Conservation (phyloP, 1,284 basidiomycete species). For the Cutaneotrichosporon dermatis region DNA sequence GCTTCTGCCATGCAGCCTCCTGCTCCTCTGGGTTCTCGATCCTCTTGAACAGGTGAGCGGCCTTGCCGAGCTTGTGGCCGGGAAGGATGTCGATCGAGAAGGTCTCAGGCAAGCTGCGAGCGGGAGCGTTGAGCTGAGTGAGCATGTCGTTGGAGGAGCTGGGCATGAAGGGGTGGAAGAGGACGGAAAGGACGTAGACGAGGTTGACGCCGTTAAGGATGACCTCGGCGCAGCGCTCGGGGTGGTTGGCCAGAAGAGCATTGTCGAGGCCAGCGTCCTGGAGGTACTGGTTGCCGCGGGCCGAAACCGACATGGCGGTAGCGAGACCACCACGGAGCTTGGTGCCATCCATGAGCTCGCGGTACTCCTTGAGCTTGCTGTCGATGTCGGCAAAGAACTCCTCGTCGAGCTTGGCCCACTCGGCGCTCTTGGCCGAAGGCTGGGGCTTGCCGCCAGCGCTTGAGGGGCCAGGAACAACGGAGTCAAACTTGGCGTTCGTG, state of each 20-base stretch:
- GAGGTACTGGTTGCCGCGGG: conserved; percentile 89
- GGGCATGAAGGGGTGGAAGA: conserved; percentile 97
- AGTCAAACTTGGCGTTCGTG: conserved; percentile 77
- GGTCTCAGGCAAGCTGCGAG: conserved; percentile 65
- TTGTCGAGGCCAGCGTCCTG: conserved; percentile 90
- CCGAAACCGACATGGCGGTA: conserved; percentile 83
- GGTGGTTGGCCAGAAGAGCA: conserved; percentile 73
- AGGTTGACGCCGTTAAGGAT: conserved; percentile 86
- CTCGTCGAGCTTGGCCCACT: conserved; percentile 60
- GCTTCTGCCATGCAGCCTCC: conserved; percentile 71
- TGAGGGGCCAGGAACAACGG: conserved; percentile 70
- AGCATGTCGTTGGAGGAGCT: conserved; percentile 77
- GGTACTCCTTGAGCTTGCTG: conserved; percentile 71
- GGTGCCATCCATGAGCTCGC: conserved; percentile 82
- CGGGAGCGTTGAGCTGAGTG: conserved; percentile 82
- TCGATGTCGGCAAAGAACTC: conserved; percentile 78
- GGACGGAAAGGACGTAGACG: conserved; percentile 81
- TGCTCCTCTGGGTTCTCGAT: conserved; percentile 70
- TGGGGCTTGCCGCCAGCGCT: conserved; percentile 58
- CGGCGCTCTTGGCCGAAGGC: conserved; percentile 24
- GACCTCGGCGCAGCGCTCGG: conserved; percentile 82
- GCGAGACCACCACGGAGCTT: conserved; percentile 84
- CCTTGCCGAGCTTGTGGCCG: conserved; percentile 79
- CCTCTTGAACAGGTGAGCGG: conserved; percentile 86
- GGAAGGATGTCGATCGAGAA: conserved; percentile 75